Conservation (phyloP, 352 stramenopile genomes). For the Globisporangium yorkense region DNA sequence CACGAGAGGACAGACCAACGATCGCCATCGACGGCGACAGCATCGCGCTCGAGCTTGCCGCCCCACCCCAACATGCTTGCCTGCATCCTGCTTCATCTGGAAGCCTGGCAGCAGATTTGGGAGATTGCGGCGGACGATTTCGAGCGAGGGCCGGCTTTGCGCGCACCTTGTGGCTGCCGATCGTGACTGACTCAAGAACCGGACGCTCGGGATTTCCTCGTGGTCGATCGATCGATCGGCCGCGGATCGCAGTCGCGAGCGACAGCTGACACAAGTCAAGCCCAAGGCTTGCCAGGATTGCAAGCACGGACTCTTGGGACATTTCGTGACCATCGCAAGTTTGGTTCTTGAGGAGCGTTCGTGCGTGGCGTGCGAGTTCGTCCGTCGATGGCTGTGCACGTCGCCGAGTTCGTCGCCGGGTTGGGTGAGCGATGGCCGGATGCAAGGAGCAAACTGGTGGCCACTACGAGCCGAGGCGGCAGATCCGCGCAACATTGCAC, state of each 20-base stretch:
- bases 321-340: background rate
- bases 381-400: background rate
- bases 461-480: background rate
- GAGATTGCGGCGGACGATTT: background rate
- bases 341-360: background rate
- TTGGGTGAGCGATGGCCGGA: background rate
- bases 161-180: background rate
- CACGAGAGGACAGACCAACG: background rate
- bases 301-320: background rate
- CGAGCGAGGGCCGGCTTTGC: background rate
- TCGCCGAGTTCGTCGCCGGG: background rate
- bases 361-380: background rate
- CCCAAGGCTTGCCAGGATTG: background rate
- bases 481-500: background rate
- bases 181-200: background rate
- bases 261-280: background rate
- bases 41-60: no score
- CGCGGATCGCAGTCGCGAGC: background rate
- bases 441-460: background rate
- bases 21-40: no score
- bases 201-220: background rate
- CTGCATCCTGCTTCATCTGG: no score
- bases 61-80: no score
- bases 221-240: background rate
- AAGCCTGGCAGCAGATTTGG: background rate